Percentiles rank a stretch among this genome's conserved stretches.
phyloP scores from a whole-genome alignment of 495 filamentous ascomycete species.

The Cercophora scortea region DNA sequence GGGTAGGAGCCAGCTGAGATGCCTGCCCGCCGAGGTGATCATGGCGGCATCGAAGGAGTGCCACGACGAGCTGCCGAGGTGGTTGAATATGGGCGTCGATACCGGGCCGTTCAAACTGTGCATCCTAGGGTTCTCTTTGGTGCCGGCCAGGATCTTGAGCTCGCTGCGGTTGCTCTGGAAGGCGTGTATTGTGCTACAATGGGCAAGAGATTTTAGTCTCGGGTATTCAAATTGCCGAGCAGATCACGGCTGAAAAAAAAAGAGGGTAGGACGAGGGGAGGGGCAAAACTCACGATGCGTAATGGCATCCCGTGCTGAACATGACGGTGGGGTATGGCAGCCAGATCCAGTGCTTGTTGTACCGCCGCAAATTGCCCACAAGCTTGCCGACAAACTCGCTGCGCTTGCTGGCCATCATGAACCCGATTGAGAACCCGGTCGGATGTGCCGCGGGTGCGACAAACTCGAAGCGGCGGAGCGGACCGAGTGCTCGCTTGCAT shows the following conservation, averaged over 20 bases:
- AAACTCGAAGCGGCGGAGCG: constrained; percentile 32
- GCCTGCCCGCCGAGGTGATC: constrained; percentile 18
- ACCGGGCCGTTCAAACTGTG: constrained; percentile 38
- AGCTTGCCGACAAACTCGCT: constrained; percentile 26
- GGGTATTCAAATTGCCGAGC: no score
- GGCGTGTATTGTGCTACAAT: constrained; percentile 24
- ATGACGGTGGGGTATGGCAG: constrained; percentile 35
- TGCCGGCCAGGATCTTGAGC: constrained; percentile 32
- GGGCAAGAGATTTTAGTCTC: no score
- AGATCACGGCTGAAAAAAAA: no score
- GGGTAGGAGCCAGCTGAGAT: not conserved
- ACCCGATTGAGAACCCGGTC: constrained; percentile 32
- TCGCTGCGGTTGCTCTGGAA: constrained; percentile 20
- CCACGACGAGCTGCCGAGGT: constrained; percentile 40
- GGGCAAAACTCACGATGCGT: constrained; percentile 22
- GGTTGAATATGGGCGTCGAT: constrained; percentile 35
- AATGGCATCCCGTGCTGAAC: constrained; percentile 39
- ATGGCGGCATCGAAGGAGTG: constrained; percentile 34
- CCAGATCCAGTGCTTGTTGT: constrained; percentile 31
- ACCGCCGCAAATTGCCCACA: constrained; percentile 22
- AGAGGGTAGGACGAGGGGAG: no score
- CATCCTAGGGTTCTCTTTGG: constrained; percentile 15
- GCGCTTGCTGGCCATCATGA: constrained; percentile 32
- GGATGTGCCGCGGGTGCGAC: constrained; percentile 32
- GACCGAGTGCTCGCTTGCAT: constrained; percentile 30